A percentile compares a stretch with the other conserved stretches of the same genome.
Evolutionary conservation across 1,284 basidiomycete species (phyloP).

Genomic region (Vanrija humicola): DNA sequence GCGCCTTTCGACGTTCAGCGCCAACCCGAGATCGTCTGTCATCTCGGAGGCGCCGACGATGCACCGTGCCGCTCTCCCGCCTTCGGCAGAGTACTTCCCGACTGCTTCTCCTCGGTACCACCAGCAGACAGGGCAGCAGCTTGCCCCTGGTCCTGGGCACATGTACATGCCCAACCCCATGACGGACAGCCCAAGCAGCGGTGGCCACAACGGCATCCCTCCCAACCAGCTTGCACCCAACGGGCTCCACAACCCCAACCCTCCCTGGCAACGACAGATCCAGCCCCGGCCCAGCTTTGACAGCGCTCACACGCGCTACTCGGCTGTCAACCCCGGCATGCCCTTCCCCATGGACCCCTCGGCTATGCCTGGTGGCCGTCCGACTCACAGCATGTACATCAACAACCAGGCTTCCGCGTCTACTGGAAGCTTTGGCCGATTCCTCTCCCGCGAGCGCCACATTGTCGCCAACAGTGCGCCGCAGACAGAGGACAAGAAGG

Average conservation of each 20-base stretch:
- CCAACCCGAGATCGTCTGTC: not conserved
- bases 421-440: constrained; percentile 22
- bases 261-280: constrained; percentile 3
- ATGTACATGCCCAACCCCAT: too few relatives aligned
- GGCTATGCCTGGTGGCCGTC: constrained; percentile 4
- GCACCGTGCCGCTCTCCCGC: constrained; percentile 11
- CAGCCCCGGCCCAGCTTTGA: constrained; percentile 21
- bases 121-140: not conserved
- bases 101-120: constrained; percentile 17
- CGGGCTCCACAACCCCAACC: too few relatives aligned
- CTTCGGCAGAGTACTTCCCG: constrained; percentile 18
- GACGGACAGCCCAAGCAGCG: too few relatives aligned
- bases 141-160: too few relatives aligned
- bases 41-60: constrained; percentile 6
- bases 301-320: not conserved
- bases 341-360: not conserved
- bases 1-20: constrained; percentile 13
- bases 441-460: constrained; percentile 3
- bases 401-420: constrained; percentile 21
- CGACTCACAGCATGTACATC: constrained; percentile 32
- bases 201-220: too few relatives aligned
- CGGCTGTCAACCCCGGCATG: too few relatives aligned
- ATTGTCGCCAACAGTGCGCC: constrained; percentile 6
- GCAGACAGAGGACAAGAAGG: constrained; percentile 13
- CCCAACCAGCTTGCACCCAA: too few relatives aligned